Evolutionary conservation across 2,329 filamentous ascomycete genomes (phyloP).

Genomic region (Pseudogymnoascus sp.): DNA sequence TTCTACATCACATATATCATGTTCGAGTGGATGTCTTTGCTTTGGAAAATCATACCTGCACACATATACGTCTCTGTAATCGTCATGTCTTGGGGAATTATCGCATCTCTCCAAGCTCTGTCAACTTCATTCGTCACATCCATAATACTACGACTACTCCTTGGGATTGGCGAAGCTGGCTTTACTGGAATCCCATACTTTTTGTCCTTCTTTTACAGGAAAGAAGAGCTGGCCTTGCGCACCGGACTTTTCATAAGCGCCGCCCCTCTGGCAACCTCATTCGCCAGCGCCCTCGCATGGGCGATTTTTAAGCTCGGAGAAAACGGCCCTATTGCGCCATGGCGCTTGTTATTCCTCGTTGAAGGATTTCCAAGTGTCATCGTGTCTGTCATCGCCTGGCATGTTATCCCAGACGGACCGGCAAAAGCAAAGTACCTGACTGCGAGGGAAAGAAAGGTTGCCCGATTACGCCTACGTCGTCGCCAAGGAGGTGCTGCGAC

Average conservation of each 20-base stretch:
- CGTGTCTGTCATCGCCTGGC: slow-evolving; percentile 67
- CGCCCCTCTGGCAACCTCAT: slow-evolving; percentile 72
- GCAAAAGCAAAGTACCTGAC: slow-evolving; percentile 58
- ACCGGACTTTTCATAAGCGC: slow-evolving; percentile 86
- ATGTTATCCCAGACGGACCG: slow-evolving; percentile 70
- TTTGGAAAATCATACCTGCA: slow-evolving; percentile 55
- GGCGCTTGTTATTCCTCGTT: slow-evolving; percentile 77
- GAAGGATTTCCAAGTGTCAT: slow-evolving; percentile 82
- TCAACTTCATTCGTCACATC: slow-evolving; percentile 58
- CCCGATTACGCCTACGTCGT: slow-evolving; percentile 56
- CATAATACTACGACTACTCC: slow-evolving; percentile 47
- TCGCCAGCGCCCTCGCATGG: slow-evolving; percentile 75
- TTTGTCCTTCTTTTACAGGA: slow-evolving; percentile 57
- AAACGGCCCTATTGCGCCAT: slow-evolving; percentile 64
- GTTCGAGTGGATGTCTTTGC: slow-evolving; percentile 60
- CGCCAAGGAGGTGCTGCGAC: slow-evolving; percentile 13
- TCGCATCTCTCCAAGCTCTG: slow-evolving; percentile 67
- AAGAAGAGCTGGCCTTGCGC: slow-evolving; percentile 72
- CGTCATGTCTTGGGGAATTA: slow-evolving; percentile 72
- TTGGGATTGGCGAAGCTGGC: slow-evolving; percentile 60
- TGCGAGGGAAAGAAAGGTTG: slow-evolving; percentile 60
- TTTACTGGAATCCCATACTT: slow-evolving; percentile 61
- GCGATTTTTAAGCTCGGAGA: slow-evolving; percentile 64
- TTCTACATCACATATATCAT: slow-evolving; percentile 59
- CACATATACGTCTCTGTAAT: slow-evolving; percentile 54